Evolutionary conservation across 306 rosid genomes (phyloP), one percentile per base, ranked within the genome.

Genomic region (Trifolium fragiferum): DNA sequence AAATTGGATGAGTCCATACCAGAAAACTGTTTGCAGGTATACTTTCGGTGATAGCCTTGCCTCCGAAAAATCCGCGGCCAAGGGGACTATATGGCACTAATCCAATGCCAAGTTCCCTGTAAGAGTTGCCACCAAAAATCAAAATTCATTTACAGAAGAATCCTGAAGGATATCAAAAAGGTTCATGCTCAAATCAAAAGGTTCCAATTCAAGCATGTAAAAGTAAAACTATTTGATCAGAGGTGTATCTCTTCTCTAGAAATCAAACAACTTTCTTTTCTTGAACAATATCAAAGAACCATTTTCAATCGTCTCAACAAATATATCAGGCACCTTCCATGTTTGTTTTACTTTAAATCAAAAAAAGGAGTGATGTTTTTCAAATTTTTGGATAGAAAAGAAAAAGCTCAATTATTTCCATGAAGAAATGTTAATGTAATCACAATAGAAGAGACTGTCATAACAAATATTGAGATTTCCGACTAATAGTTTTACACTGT

Each of bases 51-150:
- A 88, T 77, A 37, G 76, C 93, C 79, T 81, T 91, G 72, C 98
- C 97, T 15, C 87, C 97, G 7, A 93, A 87, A 75, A 90, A 93
- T n/a, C 93, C 98, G 41, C 90, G 92, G 7, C 98, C 96, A 67
- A 90, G 93, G 41, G 98, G 96, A 68, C 96, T 84, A 57, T 89
- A 93, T 18, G 98, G 93, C 50, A 90, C 98, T 67, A 90, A 71
- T 59, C 90, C 97, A 71, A 93, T 89, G 7, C 96, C 92, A 71
- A 89, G 90, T 60, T 90, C 96, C 86, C 97, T 89, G 76, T 7
- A 76, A 62, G 35, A 12, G 32, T 68, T 21, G 58, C 4, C 54
- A 70, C 76, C 54, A 47, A 66, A 66, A 13, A 33, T 13, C 32
- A 12, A 3, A 16, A 38, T 47, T 55, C 73, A 61, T 60, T 59